A percentile compares a stretch with the other conserved stretches of the same genome.
Evolutionary conservation across 2,329 filamentous ascomycete species (phyloP).

Genomic region (Colletotrichum sublineola): DNA sequence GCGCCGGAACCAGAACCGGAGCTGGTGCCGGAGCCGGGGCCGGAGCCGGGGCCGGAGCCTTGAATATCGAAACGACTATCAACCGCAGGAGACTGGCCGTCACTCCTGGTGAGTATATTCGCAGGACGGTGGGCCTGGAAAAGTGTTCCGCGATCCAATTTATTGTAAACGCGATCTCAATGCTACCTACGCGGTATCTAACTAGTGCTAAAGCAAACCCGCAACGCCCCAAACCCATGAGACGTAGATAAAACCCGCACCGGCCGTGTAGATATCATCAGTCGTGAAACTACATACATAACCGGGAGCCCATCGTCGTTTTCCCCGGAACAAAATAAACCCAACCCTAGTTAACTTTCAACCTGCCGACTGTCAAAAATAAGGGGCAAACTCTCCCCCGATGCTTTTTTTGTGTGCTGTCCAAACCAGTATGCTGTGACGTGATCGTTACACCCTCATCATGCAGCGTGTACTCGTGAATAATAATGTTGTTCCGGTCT

Average conservation of each 20-base stretch:
- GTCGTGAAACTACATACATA: conserved; percentile 35
- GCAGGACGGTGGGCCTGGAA: neutral
- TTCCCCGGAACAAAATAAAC: conserved; percentile 19
- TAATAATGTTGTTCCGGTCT: conserved; percentile 23
- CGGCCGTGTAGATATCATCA: conserved; percentile 38
- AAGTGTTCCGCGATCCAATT: conserved; percentile 10
- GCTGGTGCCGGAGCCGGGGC: conserved; percentile 14
- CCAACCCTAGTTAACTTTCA: conserved; percentile 24
- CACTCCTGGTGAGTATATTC: neutral
- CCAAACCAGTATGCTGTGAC: conserved; percentile 39
- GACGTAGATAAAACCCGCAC: conserved; percentile 30
- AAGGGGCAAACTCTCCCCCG: conserved; percentile 25
- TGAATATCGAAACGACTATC: neutral
- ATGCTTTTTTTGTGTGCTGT: conserved; percentile 43
- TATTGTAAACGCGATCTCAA: conserved; percentile 28
- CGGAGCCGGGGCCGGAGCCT: neutral
- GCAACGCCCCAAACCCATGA: conserved; percentile 33
- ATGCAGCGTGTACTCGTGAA: conserved; percentile 41
- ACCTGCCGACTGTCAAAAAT: conserved; percentile 30
- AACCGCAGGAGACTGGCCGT: neutral
- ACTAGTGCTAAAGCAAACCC: conserved; percentile 14
- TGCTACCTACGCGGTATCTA: conserved; percentile 41
- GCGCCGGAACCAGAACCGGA: conserved; percentile 31
- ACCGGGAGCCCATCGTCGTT: conserved; percentile 16
- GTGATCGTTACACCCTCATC: conserved; percentile 43